phyloP scores from a whole-genome alignment of 2,329 filamentous ascomycete genomes.

The Cadophora sp. region DNA sequence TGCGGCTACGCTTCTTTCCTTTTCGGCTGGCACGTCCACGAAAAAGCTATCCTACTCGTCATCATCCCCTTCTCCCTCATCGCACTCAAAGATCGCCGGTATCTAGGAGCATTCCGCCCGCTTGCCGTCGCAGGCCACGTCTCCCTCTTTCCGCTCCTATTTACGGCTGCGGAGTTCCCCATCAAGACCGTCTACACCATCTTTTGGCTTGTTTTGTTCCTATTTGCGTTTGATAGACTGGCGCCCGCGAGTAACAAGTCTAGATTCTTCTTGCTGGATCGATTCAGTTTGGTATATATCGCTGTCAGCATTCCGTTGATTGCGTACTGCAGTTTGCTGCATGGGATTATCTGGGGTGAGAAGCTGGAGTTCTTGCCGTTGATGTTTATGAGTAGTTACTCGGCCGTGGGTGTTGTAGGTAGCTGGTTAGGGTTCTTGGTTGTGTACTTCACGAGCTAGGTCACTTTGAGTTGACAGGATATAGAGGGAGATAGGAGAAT shows the following conservation, averaged over 20 bases:
- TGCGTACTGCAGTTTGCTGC: slow-evolving; percentile 84
- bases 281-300: slow-evolving; percentile 90
- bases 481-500: slow-evolving; percentile 11
- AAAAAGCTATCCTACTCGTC: slow-evolving; percentile 93
- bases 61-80: slow-evolving; percentile 95
- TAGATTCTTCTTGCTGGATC: slow-evolving; percentile 89
- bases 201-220: slow-evolving; percentile 86
- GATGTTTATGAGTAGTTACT: slow-evolving; percentile 97
- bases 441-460: slow-evolving; percentile 73
- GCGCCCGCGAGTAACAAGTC: slow-evolving; percentile 81
- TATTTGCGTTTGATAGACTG: slow-evolving; percentile 85
- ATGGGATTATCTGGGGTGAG: slow-evolving; percentile 82
- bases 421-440: slow-evolving; percentile 96
- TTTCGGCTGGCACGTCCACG: slow-evolving; percentile 98
- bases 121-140: slow-evolving; percentile 94
- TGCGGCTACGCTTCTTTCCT: slow-evolving; percentile 97
- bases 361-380: slow-evolving; percentile 89
- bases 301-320: slow-evolving; percentile 88
- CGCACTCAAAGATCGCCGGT: slow-evolving; percentile 86
- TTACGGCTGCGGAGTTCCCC: slow-evolving; percentile 90
- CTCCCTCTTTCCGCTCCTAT: slow-evolving; percentile 91
- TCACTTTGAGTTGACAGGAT: no score
- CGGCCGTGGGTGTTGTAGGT: slow-evolving; percentile 90
- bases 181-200: slow-evolving; percentile 94
- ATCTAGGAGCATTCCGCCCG: slow-evolving; percentile 90